Percentiles rank a stretch among this genome's conserved stretches.
These are phyloP conservation scores for Capsella rubella DNA, from an alignment of 441 rosid genomes.

Conservation along the genomic window DNA sequence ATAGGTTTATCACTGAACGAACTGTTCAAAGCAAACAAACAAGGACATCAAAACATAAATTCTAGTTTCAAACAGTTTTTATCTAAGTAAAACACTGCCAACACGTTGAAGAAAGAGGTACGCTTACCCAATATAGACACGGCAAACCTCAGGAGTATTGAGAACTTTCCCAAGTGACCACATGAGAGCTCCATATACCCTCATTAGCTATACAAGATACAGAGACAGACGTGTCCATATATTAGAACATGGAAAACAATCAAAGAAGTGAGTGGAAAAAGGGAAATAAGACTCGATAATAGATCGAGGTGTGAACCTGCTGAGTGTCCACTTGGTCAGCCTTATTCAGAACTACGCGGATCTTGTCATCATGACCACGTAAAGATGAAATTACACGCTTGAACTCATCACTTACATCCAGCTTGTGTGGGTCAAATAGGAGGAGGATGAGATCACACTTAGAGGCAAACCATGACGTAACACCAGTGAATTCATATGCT, in stretches of 20 bases:
- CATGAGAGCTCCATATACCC: constrained; percentile 98
- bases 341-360: constrained; percentile 93
- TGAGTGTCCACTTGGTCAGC: constrained; percentile 97
- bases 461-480: constrained; percentile 97
- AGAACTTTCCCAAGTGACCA: constrained; percentile 99
- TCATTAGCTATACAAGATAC: constrained; percentile 72
- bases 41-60: constrained; percentile 19
- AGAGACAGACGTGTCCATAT: constrained; percentile 4
- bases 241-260: constrained; percentile 12
- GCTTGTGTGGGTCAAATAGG: constrained; percentile 95
- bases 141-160: constrained; percentile 91
- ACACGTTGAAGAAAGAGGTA: constrained; percentile 14
- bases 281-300: constrained; percentile 11
- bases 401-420: constrained; percentile 96
- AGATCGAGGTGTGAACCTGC: constrained; percentile 55
- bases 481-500: constrained; percentile 91
- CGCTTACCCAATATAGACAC: constrained; percentile 93
- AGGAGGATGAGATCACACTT: constrained; percentile 97
- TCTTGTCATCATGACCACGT: constrained; percentile 97
- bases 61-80: constrained; percentile 13
- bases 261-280: constrained; percentile 2
- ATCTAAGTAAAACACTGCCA: constrained; percentile 6
- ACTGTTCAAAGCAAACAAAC: constrained; percentile 52
- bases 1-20: constrained; percentile 95
- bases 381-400: constrained; percentile 92